A percentile compares a stretch with the other conserved stretches of the same genome.
These are phyloP conservation scores for Hanseniaspora lachancei DNA, from an alignment of 805 yeast species.

Conservation along the genomic window DNA sequence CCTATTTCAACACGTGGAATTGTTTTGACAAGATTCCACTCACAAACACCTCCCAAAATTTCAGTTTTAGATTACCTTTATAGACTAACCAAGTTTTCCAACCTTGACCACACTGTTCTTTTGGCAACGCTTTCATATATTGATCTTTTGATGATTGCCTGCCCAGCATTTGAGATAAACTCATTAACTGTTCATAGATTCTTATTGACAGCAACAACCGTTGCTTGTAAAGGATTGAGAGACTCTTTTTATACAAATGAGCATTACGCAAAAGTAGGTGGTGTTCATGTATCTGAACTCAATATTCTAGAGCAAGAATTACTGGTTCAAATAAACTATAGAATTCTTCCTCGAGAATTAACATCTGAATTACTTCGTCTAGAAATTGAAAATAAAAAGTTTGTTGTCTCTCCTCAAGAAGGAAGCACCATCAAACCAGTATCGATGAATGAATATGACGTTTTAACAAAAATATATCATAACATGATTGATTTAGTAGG, in stretches of 20 bases:
- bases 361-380: constrained; percentile 31
- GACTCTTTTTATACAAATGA: constrained; percentile 88
- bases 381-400: constrained; percentile 15
- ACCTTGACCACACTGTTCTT: constrained; percentile 70
- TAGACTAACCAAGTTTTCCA: constrained; percentile 70
- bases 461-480: constrained; percentile 36
- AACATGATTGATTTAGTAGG: constrained; percentile 42
- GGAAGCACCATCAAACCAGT: constrained; percentile 6
- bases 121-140: constrained; percentile 79
- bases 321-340: constrained; percentile 63
- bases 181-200: constrained; percentile 90
- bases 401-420: constrained; percentile 10
- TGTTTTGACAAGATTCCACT: constrained; percentile 73
- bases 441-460: constrained; percentile 28
- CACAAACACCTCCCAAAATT: constrained; percentile 82
- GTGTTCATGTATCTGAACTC: constrained; percentile 68
- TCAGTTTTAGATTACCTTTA: constrained; percentile 64
- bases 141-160: constrained; percentile 67
- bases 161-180: constrained; percentile 68
- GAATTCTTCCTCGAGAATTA: constrained; percentile 46
- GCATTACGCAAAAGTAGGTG: constrained; percentile 94
- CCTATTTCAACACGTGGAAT: constrained; percentile 26
- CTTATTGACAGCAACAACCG: constrained; percentile 75
- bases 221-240: constrained; percentile 81
- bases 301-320: constrained; percentile 84